phyloP scores from a whole-genome alignment of 2,329 filamentous ascomycete genomes.

The Bimuria novae-zelandiae region DNA sequence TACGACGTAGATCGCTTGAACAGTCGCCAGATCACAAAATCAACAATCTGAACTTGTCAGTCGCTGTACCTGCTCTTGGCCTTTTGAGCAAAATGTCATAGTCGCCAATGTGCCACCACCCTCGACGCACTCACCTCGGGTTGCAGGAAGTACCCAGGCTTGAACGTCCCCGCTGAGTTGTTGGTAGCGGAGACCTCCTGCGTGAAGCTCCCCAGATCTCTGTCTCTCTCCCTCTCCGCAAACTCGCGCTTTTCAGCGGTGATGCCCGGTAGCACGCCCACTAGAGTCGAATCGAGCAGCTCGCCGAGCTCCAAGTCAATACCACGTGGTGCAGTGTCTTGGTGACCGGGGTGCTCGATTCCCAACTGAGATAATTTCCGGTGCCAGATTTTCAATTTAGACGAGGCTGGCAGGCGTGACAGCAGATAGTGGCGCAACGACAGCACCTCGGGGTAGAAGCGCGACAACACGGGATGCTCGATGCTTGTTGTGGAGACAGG shows the following conservation, averaged over 20 bases:
- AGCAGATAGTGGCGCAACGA: conserved; percentile 74
- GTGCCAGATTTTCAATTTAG: conserved; percentile 54
- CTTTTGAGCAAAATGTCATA: conserved; percentile 1
- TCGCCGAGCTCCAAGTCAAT: conserved; percentile 50
- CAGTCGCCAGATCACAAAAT: conserved; percentile 69
- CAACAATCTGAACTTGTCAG: conserved; percentile 49
- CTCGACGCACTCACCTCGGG: conserved; percentile 47
- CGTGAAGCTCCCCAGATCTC: conserved; percentile 52
- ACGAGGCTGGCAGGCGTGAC: conserved; percentile 66
- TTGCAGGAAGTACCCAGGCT: conserved; percentile 44
- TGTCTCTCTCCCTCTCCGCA: conserved; percentile 38
- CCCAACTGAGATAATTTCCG: conserved; percentile 51
- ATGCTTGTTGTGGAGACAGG: conserved; percentile 37
- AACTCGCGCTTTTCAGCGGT: conserved; percentile 57
- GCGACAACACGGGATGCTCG: conserved; percentile 67
- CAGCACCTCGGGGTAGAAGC: conserved; percentile 68
- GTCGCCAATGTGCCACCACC: background rate
- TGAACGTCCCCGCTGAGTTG: conserved; percentile 33
- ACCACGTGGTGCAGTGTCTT: conserved; percentile 45
- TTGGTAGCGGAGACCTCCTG: conserved; percentile 48
- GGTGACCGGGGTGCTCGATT: conserved; percentile 12
- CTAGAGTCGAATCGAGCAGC: conserved; percentile 71
- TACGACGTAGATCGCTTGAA: conserved; percentile 64
- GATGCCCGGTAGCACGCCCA: conserved; percentile 57
- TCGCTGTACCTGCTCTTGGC: conserved; percentile 7